Conservation (phyloP, 768 basidiomycete species). For the Mycena floridula region DNA sequence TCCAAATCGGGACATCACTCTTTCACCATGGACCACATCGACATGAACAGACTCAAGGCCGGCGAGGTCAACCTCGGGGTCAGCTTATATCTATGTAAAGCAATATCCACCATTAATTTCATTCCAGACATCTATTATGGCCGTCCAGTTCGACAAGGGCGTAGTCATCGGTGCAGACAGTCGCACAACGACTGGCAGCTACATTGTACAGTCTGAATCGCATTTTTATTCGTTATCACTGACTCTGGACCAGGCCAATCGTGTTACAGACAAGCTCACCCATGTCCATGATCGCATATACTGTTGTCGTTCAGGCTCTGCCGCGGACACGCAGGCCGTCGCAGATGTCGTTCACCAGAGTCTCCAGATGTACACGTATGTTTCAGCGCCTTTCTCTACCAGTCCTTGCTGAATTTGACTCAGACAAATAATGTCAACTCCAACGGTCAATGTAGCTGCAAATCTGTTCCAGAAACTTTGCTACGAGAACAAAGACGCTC, state of each 20-base stretch:
- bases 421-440: slow-evolving; percentile 27
- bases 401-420: neutral
- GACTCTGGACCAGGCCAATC: slow-evolving; percentile 63
- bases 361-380: slow-evolving; percentile 71
- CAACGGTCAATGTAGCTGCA: slow-evolving; percentile 79
- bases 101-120: slow-evolving; percentile 2
- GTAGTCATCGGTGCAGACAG: slow-evolving; percentile 97
- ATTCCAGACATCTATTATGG: slow-evolving; percentile 96
- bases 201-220: slow-evolving; percentile 54
- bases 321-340: slow-evolving; percentile 95
- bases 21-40: slow-evolving; percentile 57
- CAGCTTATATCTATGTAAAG: slow-evolving; percentile 2
- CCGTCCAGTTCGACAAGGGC: slow-evolving; percentile 91
- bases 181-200: slow-evolving; percentile 94
- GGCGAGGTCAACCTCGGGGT: slow-evolving; percentile 98
- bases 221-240: neutral
- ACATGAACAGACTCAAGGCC: slow-evolving; percentile 81
- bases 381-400: slow-evolving; percentile 7
- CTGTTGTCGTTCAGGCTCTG: slow-evolving; percentile 97
- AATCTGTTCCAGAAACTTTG: slow-evolving; percentile 80
- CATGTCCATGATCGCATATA: slow-evolving; percentile 97
- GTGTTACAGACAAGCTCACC: slow-evolving; percentile 98
- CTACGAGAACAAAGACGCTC: slow-evolving; percentile 87
- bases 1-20: slow-evolving; percentile 13
- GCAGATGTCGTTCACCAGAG: slow-evolving; percentile 87